Base-by-base conservation (phyloP, 2,329 filamentous ascomycete genomes). In the Blastomyces gilchristii region DNA sequence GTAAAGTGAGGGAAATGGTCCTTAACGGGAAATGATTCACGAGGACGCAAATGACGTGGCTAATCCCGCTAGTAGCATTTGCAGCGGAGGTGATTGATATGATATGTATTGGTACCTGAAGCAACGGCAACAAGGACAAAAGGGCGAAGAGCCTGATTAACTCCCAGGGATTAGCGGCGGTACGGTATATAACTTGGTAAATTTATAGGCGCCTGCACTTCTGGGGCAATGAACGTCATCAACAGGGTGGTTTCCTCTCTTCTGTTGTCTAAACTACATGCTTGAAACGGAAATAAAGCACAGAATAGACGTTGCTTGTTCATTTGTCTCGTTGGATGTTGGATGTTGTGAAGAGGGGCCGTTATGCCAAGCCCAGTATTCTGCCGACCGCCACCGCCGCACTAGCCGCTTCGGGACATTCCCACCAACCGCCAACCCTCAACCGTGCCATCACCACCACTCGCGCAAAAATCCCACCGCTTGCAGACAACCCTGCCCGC, bases 301-400 rank as follows among this genome's bases (percentile, higher is more conserved):
- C 4, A 1, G 16, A 45, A 45, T 4, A 45, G 18, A n/a, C 43
- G 43, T 45, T 57, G 3, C 12, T 6, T n/a, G 3, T 41, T 16
- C 9, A 16, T 57, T 2, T 11, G 47, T 50, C n/a, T 43, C 12
- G 41, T 39, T 39, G 37, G 9, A 39, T 12, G 37, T 11, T 39
- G 37, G 31, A 34, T 34, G 31, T 34, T 34, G 41, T 2, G 16
- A 11, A 2, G 50, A 31, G 50, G 50, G 3, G 22, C 5, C 11
- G 4, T 9, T 8, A 37, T 54, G 25, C 28, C 56, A 41, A 39
- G 37, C 49, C 22, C 2, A 28, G 6, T 12, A 14, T 64, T 64
- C 60, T 64, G 63, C 62, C 58, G 50, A 47, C 18, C 31, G 18
- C 50, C 34, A 58, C 63, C 63, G 63, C 63, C 56, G 39, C 63